Evolutionary conservation across 805 yeast genomes (phyloP).

Genomic region (Candida railenensis): DNA sequence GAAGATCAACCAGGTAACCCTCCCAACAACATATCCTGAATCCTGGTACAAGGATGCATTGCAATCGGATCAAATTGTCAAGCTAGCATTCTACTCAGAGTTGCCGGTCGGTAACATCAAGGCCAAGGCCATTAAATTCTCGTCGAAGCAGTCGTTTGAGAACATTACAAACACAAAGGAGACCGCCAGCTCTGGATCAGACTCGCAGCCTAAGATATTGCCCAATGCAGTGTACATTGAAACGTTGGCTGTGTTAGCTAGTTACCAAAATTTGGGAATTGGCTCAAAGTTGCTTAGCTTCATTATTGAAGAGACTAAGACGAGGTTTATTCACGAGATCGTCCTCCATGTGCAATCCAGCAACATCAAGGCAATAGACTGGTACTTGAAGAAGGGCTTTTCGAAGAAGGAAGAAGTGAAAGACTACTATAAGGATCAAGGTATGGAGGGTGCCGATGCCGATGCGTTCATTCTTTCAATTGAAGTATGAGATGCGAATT

Average conservation of each 20-base stretch:
- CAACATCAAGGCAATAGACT: constrained; percentile 41
- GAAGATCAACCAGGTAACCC: constrained; percentile 50
- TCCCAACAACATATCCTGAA: constrained; percentile 54
- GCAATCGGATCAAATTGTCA: constrained; percentile 49
- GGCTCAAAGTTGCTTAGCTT: constrained; percentile 59
- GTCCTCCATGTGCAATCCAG: constrained; percentile 52
- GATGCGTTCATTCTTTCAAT: constrained; percentile 45
- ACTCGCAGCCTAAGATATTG: constrained; percentile 18
- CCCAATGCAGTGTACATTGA: constrained; percentile 65
- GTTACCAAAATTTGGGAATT: constrained; percentile 61
- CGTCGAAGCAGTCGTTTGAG: constrained; percentile 5
- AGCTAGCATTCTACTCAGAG: constrained; percentile 67
- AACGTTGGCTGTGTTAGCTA: constrained; percentile 62
- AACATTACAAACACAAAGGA: constrained; percentile 1
- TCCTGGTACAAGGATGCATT: constrained; percentile 51
- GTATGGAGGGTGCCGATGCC: constrained; percentile 50
- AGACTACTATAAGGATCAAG: constrained; percentile 49
- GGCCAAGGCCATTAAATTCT: constrained; percentile 44
- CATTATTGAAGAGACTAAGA: constrained; percentile 55
- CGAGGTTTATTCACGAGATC: constrained; percentile 52
- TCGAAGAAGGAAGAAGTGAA: constrained; percentile 28
- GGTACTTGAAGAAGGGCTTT: constrained; percentile 57
- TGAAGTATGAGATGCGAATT: constrained; percentile 6
- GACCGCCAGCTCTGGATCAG: constrained; percentile 4
- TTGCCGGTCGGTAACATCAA: constrained; percentile 79